These are phyloP conservation scores for Fusarium torulosum DNA, from an alignment of 2,329 filamentous ascomycete genomes.

Conservation along the genomic window DNA sequence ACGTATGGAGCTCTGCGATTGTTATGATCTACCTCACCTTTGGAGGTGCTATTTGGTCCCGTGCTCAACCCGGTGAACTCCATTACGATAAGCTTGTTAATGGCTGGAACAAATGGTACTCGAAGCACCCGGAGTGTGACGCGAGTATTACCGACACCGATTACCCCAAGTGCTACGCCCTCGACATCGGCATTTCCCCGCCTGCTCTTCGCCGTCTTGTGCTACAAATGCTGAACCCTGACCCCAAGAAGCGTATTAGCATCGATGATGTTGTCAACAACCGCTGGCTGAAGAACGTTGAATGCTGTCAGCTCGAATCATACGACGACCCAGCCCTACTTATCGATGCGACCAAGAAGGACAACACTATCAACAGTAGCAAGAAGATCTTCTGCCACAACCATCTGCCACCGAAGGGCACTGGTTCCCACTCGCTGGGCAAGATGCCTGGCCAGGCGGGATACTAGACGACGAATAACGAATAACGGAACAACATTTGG, in stretches of 20 bases:
- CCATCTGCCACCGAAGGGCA: constrained; percentile 64
- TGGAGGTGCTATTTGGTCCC: constrained; percentile 79
- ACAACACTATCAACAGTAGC: constrained; percentile 56
- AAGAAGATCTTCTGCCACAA: constrained; percentile 71
- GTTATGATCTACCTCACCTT: constrained; percentile 84
- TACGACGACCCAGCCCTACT: constrained; percentile 72
- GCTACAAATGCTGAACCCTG: constrained; percentile 84
- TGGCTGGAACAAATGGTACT: constrained; percentile 78
- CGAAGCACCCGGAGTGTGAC: constrained; percentile 60
- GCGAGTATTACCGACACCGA: constrained; percentile 65
- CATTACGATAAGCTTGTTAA: constrained; percentile 74
- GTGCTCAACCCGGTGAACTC: constrained; percentile 68
- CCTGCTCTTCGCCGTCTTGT: constrained; percentile 77
- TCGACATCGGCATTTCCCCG: constrained; percentile 75
- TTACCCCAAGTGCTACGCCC: constrained; percentile 73
- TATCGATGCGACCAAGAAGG: constrained; percentile 73
- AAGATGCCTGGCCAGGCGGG: constrained; percentile 69
- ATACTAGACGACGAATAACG: constrained; percentile 56
- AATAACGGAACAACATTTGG: constrained; percentile 33
- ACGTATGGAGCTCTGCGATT: constrained; percentile 88
- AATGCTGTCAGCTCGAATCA: constrained; percentile 82
- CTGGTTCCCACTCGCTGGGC: constrained; percentile 62
- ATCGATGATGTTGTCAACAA: constrained; percentile 77
- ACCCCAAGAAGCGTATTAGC: constrained; percentile 76
- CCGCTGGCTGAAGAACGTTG: constrained; percentile 79